Conservation (phyloP, 306 rosid genomes). For the Cucumis hystrix region DNA sequence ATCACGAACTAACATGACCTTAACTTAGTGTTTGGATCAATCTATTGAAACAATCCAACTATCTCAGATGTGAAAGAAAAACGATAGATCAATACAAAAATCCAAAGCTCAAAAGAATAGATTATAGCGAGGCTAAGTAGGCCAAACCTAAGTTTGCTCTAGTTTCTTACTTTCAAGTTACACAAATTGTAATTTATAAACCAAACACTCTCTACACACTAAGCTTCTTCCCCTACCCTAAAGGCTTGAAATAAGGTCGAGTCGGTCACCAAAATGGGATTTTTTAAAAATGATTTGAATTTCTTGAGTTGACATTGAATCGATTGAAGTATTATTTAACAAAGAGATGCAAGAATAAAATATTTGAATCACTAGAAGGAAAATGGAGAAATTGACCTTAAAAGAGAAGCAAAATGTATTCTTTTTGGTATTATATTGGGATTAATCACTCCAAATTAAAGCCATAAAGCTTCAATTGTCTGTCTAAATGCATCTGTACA, state of each 20-base stretch:
- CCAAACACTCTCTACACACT: neutral
- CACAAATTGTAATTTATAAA: neutral
- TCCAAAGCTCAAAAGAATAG: neutral
- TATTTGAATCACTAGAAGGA: neutral
- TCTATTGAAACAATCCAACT: no score
- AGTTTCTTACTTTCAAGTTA: neutral
- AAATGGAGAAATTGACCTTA: neutral
- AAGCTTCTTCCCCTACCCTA: neutral
- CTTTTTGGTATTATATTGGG: slow-evolving; percentile 1
- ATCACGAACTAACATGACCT: no score
- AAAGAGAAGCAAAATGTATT: neutral
- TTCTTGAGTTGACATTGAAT: neutral
- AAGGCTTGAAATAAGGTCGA: neutral
- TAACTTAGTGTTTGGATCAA: no score
- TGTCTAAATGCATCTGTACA: neutral
- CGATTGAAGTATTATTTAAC: neutral
- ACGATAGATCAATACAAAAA: neutral
- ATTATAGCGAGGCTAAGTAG: neutral
- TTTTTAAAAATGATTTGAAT: neutral
- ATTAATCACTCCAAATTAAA: neutral
- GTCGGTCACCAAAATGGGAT: neutral
- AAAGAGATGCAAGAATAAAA: neutral
- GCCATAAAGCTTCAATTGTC: neutral
- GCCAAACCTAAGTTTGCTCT: neutral
- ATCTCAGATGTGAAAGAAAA: no score